These are phyloP conservation scores for Verticillium tricorpus DNA, from an alignment of 2,329 filamentous ascomycete genomes.

Conservation along the genomic window DNA sequence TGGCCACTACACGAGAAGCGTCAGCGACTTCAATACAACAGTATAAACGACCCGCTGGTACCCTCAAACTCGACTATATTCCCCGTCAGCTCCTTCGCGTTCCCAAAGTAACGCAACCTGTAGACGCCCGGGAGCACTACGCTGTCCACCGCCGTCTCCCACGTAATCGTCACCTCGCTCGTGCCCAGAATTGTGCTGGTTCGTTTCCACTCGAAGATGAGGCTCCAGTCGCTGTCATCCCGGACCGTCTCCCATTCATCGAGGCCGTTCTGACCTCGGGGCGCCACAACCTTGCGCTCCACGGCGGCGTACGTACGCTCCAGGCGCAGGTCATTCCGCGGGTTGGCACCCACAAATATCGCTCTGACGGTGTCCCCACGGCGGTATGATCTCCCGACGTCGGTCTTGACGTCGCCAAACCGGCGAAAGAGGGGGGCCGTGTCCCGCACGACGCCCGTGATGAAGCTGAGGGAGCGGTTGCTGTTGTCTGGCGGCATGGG, in stretches of 20 bases:
- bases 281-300: slow-evolving; percentile 48
- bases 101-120: slow-evolving; percentile 75
- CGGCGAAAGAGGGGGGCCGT: slow-evolving; percentile 55
- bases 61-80: slow-evolving; percentile 66
- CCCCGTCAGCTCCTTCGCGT: slow-evolving; percentile 64
- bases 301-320: slow-evolving; percentile 75
- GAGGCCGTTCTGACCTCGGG: slow-evolving; percentile 7
- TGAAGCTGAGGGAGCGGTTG: slow-evolving; percentile 70
- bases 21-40: slow-evolving; percentile 1
- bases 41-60: slow-evolving; percentile 48
- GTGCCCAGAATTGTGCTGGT: slow-evolving; percentile 66
- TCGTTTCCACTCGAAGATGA: slow-evolving; percentile 76
- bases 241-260: slow-evolving; percentile 60
- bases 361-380: slow-evolving; percentile 58
- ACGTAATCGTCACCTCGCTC: slow-evolving; percentile 70
- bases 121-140: slow-evolving; percentile 59
- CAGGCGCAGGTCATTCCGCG: slow-evolving; percentile 76
- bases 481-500: slow-evolving; percentile 73
- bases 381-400: slow-evolving; percentile 46
- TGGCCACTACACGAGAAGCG: background rate
- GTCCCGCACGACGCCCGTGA: slow-evolving; percentile 73
- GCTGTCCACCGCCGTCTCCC: slow-evolving; percentile 67
- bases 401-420: slow-evolving; percentile 63
- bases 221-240: slow-evolving; percentile 77
- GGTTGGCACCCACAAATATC: slow-evolving; percentile 80